A percentile compares a stretch with the other conserved stretches of the same genome.
Evolutionary conservation across 169 alveolate species (phyloP).

Genomic region (Nephromyces sp.): DNA sequence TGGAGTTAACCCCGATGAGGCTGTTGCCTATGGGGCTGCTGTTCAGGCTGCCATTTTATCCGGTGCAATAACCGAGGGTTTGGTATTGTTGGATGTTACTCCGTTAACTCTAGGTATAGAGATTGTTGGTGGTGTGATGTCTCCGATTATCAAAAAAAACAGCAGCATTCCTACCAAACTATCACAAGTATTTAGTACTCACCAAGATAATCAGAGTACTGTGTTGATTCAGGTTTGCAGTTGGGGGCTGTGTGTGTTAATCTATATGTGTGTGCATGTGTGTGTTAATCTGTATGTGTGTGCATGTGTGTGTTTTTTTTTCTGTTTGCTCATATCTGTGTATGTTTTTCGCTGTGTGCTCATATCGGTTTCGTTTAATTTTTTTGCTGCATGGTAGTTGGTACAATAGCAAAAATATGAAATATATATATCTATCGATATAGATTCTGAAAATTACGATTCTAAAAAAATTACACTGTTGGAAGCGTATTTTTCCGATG

Average conservation of each 20-base stretch:
- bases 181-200: slow-evolving; percentile 86
- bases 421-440: too few species aligned
- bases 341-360: background rate
- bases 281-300: slow-evolving; percentile 28
- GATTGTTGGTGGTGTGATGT: slow-evolving; percentile 93
- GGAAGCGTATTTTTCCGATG: too few species aligned
- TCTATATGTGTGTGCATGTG: background rate
- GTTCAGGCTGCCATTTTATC: slow-evolving; percentile 85
- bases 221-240: slow-evolving; percentile 82
- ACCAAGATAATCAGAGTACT: slow-evolving; percentile 86
- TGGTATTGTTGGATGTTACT: slow-evolving; percentile 82
- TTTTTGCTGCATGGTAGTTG: too few species aligned
- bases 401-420: too few species aligned
- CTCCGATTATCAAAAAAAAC: slow-evolving; percentile 82
- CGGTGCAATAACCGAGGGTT: slow-evolving; percentile 78
- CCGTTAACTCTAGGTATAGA: slow-evolving; percentile 91
- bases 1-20: slow-evolving; percentile 89
- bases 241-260: background rate
- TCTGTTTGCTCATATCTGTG: background rate
- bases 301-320: background rate
- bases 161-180: slow-evolving; percentile 90
- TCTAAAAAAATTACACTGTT: too few species aligned
- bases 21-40: slow-evolving; percentile 89
- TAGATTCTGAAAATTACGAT: too few species aligned
- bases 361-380: too few species aligned